Evolutionary conservation across 176 grass and related monocot species (phyloP), one percentile per base, ranked within the genome.

Genomic region (Triticum turgidum): DNA sequence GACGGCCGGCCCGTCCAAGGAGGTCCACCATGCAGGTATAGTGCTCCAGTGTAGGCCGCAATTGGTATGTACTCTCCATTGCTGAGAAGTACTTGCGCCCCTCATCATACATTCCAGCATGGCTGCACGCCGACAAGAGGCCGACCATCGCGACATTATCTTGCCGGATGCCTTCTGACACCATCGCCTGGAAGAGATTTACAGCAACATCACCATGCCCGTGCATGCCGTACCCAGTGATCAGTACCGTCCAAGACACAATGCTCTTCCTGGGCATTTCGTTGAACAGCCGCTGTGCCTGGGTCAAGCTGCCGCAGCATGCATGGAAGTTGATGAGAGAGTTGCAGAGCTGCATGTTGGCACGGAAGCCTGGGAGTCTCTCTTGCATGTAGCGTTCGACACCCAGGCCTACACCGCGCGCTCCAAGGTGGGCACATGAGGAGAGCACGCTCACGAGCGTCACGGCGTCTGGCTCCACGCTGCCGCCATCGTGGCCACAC

Each of bases 21-120:
- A 95, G 93, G 54, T 95, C 91, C 0, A 95, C 93, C 84, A 92
- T 89, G 91, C 93, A 95, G 5, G 91, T 90, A 47, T 92, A 91
- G 84, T 95, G 93, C 61, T 89, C 88, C 83, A 86, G 11, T 0
- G 61, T 83, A 20, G 80, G 86, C 7, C 24, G 47, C 12, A 95
- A 6, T 3, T 85, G 58, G 82, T 91, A 87, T 47, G 34, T 1
- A n/a, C 17, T 69, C 81, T 89, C 52, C 84, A 92, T 92, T 42
- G 77, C 18, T 11, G 86, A 82, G 84, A 92, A 95, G 61, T 95
- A 89, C 83, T 42, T 80, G 65, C 76, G 82, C 7, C 91, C 93
- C 59, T 92, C 76, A 14, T 90, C 25, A 6, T 88, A 79, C 89
- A 95, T 33, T 9, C 93, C 93, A 3, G 84, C 81, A n/a, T 95